Evolutionary conservation across 169 alveolate genomes (phyloP).

Genomic region (Babesia gibsoni): DNA sequence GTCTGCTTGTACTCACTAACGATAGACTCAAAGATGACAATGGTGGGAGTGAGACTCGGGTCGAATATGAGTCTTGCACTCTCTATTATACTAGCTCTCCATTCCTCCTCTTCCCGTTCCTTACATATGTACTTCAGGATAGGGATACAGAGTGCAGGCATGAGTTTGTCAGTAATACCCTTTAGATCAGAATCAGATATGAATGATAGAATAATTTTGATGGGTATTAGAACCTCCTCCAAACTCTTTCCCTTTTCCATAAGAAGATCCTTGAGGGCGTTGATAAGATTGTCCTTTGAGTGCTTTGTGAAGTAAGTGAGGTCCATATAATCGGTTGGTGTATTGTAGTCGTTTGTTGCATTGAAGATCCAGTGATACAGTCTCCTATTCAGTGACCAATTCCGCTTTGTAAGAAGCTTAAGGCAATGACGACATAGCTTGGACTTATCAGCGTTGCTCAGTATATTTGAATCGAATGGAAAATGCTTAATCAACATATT

Average conservation of each 20-base stretch:
- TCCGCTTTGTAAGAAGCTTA: constrained; percentile 50
- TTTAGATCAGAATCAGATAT: constrained; percentile 51
- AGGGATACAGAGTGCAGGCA: constrained; percentile 62
- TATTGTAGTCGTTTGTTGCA: constrained; percentile 49
- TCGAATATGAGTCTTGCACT: constrained; percentile 48
- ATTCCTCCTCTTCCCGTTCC: constrained; percentile 54
- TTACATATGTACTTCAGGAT: constrained; percentile 52
- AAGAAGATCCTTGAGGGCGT: constrained; percentile 54
- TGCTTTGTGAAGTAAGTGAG: constrained; percentile 46
- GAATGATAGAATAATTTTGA: constrained; percentile 55
- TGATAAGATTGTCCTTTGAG: constrained; percentile 47
- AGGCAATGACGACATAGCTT: constrained; percentile 32
- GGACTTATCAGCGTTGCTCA: constrained; percentile 48
- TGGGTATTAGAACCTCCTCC: constrained; percentile 55
- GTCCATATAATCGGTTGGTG: constrained; percentile 46
- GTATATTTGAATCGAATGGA: constrained; percentile 62
- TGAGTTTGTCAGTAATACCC: constrained; percentile 49
- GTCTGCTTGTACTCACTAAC: constrained; percentile 19
- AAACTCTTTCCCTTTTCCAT: constrained; percentile 18
- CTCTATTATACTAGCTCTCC: constrained; percentile 51
- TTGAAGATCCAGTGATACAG: constrained; percentile 61
- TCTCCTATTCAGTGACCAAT: constrained; percentile 65
- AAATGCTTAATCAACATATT: constrained; percentile 74
- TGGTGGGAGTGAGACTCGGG: constrained; percentile 53
- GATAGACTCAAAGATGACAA: constrained; percentile 46